Base-by-base conservation (phyloP, 352 stramenopile genomes). In the Aphanomyces euteiches region DNA sequence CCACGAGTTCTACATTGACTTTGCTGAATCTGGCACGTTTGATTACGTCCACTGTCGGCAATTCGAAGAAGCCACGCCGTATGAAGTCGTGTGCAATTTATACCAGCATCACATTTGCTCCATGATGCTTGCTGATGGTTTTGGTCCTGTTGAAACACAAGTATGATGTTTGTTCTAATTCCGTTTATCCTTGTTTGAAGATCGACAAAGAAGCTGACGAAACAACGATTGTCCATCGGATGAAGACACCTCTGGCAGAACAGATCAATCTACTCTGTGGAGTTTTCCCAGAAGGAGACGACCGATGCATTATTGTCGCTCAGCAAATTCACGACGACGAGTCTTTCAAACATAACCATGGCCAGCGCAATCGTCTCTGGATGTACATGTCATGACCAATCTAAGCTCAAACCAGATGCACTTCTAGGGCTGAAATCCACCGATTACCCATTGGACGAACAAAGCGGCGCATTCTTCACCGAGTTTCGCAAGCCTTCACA, bases 321-420 rank as follows among this genome's bases (percentile, higher is more conserved):
- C 43, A 50, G 43, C 43, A 50, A n/a, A 50, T 50, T n/a, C 43
- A 50, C 43, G 43, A 50, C 43, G 43, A 50, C 43, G 43, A 50
- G 17, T 12, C 43, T n/a, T 50, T 50, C 17, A n/a, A 50, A 12
- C 43, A 50, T 50, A n/a, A n/a, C 10, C 43, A 50, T 12, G 2
- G 43, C 17, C 43, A 50, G 17, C 1, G 43, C 43, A 12, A 50
- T n/a, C 43, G 43, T n/a, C 10, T 50, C 17, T 50, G 43, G 43
- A 50, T 50, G 43, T 50, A 50, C 10, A 28, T 28, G 28, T 28
- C 28, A 28, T 28, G 28, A 28, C 28, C 28, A 28, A 28, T 28
- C 28, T 28, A 28, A 28, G 28, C 28, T 28, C 2, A 28, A 28
- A 28, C 28, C 28, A 28, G 28, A 28, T 28, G 2, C 2, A 2